Evolutionary conservation across 345 rosid species (phyloP), one percentile per base, ranked within the genome.

Genomic region (Pistacia integerrima): DNA sequence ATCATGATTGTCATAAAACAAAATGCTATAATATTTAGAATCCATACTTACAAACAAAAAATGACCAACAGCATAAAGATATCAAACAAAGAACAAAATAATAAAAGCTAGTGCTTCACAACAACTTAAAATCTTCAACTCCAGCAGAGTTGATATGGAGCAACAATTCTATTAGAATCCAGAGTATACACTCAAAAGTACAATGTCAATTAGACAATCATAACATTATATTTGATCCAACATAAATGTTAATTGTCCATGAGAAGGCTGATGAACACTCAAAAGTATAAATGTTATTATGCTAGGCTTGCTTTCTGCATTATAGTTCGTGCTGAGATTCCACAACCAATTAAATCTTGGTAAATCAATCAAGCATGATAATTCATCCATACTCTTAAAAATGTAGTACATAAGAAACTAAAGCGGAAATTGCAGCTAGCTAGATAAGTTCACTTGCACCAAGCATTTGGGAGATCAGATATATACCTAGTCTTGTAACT

Each of bases 241-340:
- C 1, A 44, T 12, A 11, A 25, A 30, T 28, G 2, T 61, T 61
- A 28, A 61, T 61, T 4, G 16, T 35, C 64, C 30, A 54, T 54
- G 57, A 14, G 54, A 54, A 16, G 57, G 6, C 57, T 14, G 18
- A 54, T 25, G 64, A 61, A 25, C 25, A 25, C 25, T 25, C 25
- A 25, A 25, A 25, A 25, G 25, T 25, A 25, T 25, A 25, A 25
- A 25, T 25, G 25, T 25, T 25, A 25, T 25, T 25, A 7, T 28
- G 14, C n/a, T 46, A 18, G 9, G 61, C 8, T 60, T 71, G 6
- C 38, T 60, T 20, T 41, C 36, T 12, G 11, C 33, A 71, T n/a
- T 58, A 58, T 72, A 18, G 57, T 66, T 38, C 7, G 10, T 65
- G 28, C 35, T 38, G 57, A 14, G 49, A 71, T 72, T 72, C 18